A percentile compares a stretch with the other conserved stretches of the same genome.
Conservation (phyloP, 78 protist species). For the Neovahlkampfia damariscottae region DNA sequence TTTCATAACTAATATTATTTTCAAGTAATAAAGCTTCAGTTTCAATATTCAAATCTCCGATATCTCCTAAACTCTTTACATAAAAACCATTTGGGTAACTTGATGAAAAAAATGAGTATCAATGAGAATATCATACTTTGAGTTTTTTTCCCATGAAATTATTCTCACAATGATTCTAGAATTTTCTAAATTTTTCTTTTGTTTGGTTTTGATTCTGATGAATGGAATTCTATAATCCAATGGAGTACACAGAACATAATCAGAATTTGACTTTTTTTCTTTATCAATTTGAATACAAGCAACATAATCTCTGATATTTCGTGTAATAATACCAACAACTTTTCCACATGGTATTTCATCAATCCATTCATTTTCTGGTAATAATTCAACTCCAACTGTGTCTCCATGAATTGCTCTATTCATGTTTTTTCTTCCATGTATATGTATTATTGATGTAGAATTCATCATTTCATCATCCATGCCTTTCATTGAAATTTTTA, state of each 20-base stretch:
- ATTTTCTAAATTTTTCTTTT: slow-evolving; percentile 7
- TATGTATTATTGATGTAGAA: neutral
- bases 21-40: slow-evolving; percentile 21
- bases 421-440: neutral
- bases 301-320: neutral
- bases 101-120: no score
- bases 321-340: slow-evolving; percentile 10
- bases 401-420: slow-evolving; percentile 34
- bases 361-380: slow-evolving; percentile 21
- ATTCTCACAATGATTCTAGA: slow-evolving; percentile 43
- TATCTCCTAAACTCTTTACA: slow-evolving; percentile 43
- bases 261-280: neutral
- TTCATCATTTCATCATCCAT: no score
- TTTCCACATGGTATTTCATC: neutral
- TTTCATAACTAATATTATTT: slow-evolving; percentile 25
- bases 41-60: slow-evolving; percentile 46
- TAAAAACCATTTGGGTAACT: slow-evolving; percentile 52
- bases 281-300: neutral
- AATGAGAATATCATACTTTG: no score
- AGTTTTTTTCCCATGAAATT: slow-evolving; percentile 44
- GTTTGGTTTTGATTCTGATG: slow-evolving; percentile 36
- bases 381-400: slow-evolving; percentile 11
- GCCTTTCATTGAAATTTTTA: neutral
- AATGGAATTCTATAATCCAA: slow-evolving; percentile 40
- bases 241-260: slow-evolving; percentile 27